Evolutionary conservation across 1,139 yeast genomes (phyloP), one percentile per base, ranked within the genome.

Genomic region (Suhomyces guaymorum): DNA sequence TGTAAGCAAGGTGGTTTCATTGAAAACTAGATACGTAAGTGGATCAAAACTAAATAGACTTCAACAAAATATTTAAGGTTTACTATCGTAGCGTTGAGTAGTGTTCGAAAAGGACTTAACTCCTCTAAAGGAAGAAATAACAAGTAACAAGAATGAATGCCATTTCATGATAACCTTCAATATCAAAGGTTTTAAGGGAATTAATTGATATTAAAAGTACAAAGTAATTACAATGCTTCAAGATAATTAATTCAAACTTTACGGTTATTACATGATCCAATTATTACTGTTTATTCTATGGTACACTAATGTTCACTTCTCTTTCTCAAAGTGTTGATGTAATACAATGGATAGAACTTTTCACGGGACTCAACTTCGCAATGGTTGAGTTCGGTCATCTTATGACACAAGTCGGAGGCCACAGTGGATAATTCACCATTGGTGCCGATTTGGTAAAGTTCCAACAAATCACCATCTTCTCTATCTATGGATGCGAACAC

Each of bases 1-100:
- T 81, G 92, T 51, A 71, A 80, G 47, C 87, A 85, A 53, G 90
- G 80, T 43, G 82, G 82, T 1, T 65, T 70, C 39, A 54, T 63
- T 18, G 55, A 62, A 18, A 60, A 62, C 4, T 54, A 53, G 16
- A 28, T 12, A 7, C 5, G 9, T 18, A 18, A 21, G 12, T 21
- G 6, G n/a, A 10, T 7, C 5, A 21, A 21, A 7, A 7, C 34
- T 8, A 25, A 24, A 25, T 12, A 23, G 26, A 23, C 9, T 23
- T 6, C 8, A 23, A 6, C 5, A 5, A 12, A 24, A 5, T 23
- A 23, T 6, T 14, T 10, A 26, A n/a, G 13, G 11, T 4, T 16
- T 7, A 23, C 4, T 5, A 17, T 17, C n/a, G n/a, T n/a, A n/a
- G n/a, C n/a, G n/a, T n/a, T n/a, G n/a, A n/a, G n/a, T n/a, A n/a